These are phyloP conservation scores for Geoglossum glabrum DNA, from an alignment of 495 filamentous ascomycete genomes.

Conservation along the genomic window DNA sequence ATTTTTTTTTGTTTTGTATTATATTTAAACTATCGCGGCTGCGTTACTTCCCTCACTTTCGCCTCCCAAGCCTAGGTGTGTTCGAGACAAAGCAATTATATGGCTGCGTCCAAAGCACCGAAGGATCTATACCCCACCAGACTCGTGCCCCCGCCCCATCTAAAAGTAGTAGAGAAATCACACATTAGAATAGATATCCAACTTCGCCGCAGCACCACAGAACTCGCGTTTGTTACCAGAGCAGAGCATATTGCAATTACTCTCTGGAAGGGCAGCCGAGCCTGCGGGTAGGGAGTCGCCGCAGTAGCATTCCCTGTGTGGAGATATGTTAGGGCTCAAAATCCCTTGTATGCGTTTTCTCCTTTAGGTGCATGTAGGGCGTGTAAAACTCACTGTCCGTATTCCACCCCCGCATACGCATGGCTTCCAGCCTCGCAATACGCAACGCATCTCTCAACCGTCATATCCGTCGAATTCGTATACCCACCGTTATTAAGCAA, in stretches of 20 bases:
- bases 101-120: no score
- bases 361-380: not conserved
- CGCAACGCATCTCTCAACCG: constrained; percentile 21
- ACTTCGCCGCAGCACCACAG: constrained; percentile 20
- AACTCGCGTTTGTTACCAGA: constrained; percentile 19
- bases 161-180: no score
- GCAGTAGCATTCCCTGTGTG: constrained; percentile 18
- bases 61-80: no score
- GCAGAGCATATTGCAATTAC: constrained; percentile 20
- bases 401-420: constrained; percentile 21
- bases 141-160: no score
- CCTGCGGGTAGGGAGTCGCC: constrained; percentile 13
- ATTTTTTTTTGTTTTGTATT: no score
- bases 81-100: no score
- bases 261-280: constrained; percentile 6
- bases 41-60: no score
- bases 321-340: constrained; percentile 2
- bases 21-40: no score
- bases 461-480: constrained; percentile 20
- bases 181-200: constrained; percentile 12
- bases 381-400: not conserved
- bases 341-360: constrained; percentile 13
- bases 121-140: no score
- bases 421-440: constrained; percentile 19
- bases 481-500: constrained; percentile 11